Conservation (phyloP, 2,329 filamentous ascomycete species). For the Fusarium azukiicola region DNA sequence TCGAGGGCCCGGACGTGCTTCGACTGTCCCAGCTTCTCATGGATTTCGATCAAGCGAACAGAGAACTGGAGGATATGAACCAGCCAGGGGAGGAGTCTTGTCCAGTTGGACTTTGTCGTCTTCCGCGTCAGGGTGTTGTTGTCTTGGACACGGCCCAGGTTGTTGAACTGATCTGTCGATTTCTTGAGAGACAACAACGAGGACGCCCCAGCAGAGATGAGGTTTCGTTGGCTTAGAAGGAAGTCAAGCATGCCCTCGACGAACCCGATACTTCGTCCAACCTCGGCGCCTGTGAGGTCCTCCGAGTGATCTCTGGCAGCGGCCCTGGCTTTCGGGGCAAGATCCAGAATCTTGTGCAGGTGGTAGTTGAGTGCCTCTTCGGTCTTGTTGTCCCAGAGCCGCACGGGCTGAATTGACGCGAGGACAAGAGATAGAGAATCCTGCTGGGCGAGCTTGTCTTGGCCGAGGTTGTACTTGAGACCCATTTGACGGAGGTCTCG, state of each 20-base stretch:
- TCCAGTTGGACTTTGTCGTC: constrained; percentile 49
- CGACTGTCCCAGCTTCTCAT: constrained; percentile 81
- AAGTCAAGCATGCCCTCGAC: constrained; percentile 91
- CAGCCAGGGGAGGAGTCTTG: constrained; percentile 77
- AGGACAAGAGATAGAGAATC: constrained; percentile 85
- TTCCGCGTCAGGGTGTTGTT: constrained; percentile 49
- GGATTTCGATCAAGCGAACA: constrained; percentile 80
- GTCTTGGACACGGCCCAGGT: constrained; percentile 57
- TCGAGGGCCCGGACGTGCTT: constrained; percentile 70
- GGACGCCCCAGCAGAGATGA: constrained; percentile 66
- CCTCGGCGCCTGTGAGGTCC: constrained; percentile 91
- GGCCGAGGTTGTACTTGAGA: constrained; percentile 89
- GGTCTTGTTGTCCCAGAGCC: constrained; percentile 51
- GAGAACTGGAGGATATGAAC: constrained; percentile 83
- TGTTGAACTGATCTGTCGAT: constrained; percentile 62
- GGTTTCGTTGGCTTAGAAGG: constrained; percentile 79
- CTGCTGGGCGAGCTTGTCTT: constrained; percentile 87
- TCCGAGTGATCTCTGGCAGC: constrained; percentile 88
- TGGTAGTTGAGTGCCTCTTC: constrained; percentile 80
- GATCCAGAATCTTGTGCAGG: constrained; percentile 89
- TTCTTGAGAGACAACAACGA: constrained; percentile 64
- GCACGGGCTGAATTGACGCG: constrained; percentile 72
- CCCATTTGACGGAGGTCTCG: constrained; percentile 94
- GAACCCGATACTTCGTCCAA: constrained; percentile 89
- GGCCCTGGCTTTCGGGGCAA: constrained; percentile 84